Evolutionary conservation across 2,329 filamentous ascomycete species (phyloP).

Genomic region (Fusarium sp.): DNA sequence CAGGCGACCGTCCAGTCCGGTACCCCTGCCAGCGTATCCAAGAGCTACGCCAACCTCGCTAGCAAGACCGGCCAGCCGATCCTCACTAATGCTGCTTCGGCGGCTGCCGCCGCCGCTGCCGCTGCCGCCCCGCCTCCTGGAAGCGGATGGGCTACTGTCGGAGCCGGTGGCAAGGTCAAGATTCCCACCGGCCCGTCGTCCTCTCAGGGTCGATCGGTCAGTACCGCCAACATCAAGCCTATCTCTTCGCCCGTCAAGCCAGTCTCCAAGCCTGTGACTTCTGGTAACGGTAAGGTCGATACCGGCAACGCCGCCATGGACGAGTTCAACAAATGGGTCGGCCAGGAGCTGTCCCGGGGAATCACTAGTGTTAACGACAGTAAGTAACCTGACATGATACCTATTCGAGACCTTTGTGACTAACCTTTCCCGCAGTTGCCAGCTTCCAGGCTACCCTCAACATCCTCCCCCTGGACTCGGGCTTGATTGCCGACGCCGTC

Average conservation of each 20-base stretch:
- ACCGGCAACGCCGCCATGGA: constrained; percentile 73
- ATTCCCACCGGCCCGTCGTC: constrained; percentile 71
- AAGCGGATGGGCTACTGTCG: constrained; percentile 91
- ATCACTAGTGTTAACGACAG: constrained; percentile 66
- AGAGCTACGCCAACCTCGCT: constrained; percentile 95
- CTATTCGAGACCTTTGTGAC: constrained; percentile 8
- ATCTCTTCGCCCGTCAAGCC: constrained; percentile 63
- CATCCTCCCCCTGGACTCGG: constrained; percentile 79
- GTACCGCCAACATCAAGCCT: constrained; percentile 57
- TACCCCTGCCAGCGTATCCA: constrained; percentile 68
- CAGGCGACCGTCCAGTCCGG: constrained; percentile 62
- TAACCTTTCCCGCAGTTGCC: constrained; percentile 70
- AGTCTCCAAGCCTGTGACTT: constrained; percentile 60
- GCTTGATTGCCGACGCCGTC: constrained; percentile 89
- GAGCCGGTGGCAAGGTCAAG: constrained; percentile 93
- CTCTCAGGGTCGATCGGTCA: constrained; percentile 60
- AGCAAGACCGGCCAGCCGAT: constrained; percentile 71
- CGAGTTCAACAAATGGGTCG: constrained; percentile 95
- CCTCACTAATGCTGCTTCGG: constrained; percentile 54
- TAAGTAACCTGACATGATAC: constrained; percentile 51
- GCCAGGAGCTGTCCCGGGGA: constrained; percentile 81
- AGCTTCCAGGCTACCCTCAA: constrained; percentile 83
- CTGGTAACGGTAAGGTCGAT: constrained; percentile 55
- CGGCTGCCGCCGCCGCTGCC: constrained; percentile 49
- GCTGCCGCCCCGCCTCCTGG: constrained; percentile 56